A percentile compares a stretch with the other conserved stretches of the same genome.
phyloP scores from a whole-genome alignment of 1,284 basidiomycete species.

The Golubevia pallescens region DNA sequence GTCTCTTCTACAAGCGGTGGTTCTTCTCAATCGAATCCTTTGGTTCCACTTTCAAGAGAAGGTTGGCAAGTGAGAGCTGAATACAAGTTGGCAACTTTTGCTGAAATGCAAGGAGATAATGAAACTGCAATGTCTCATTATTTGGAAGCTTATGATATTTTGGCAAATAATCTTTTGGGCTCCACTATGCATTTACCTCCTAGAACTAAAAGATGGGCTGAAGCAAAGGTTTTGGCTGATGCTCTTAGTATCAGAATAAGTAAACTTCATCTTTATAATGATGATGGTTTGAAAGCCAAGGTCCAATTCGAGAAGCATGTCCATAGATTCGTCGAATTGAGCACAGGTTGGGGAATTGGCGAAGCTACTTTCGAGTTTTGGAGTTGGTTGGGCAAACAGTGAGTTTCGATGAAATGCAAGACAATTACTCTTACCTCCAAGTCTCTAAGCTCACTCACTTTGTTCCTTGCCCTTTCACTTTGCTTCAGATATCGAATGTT shows the following conservation, averaged over 20 bases:
- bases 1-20: slow-evolving; percentile 12
- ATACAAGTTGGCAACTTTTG: slow-evolving; percentile 95
- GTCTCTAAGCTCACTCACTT: too few relatives aligned
- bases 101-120: slow-evolving; percentile 91
- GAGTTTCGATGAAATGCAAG: slow-evolving; percentile 62
- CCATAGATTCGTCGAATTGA: slow-evolving; percentile 83
- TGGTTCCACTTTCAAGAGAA: slow-evolving; percentile 72
- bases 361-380: slow-evolving; percentile 95
- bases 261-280: slow-evolving; percentile 80
- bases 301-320: slow-evolving; percentile 83
- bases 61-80: slow-evolving; percentile 97
- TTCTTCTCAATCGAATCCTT: slow-evolving; percentile 12
- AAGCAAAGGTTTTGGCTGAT: slow-evolving; percentile 93
- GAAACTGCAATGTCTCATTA: slow-evolving; percentile 65
- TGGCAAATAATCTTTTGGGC: slow-evolving; percentile 61
- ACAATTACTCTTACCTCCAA: slow-evolving; percentile 5
- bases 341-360: slow-evolving; percentile 93
- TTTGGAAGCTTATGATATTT: slow-evolving; percentile 21
- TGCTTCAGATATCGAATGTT: slow-evolving; percentile 40
- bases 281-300: slow-evolving; percentile 77
- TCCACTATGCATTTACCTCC: slow-evolving; percentile 84
- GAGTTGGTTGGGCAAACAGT: slow-evolving; percentile 94
- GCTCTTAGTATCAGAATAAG: slow-evolving; percentile 43
- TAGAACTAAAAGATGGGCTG: slow-evolving; percentile 95
- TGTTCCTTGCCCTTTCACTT: too few relatives aligned